Percentiles rank a stretch among this genome's conserved stretches.
phyloP scores from a whole-genome alignment of 257 asterid genomes.

The Striga asiatica region DNA sequence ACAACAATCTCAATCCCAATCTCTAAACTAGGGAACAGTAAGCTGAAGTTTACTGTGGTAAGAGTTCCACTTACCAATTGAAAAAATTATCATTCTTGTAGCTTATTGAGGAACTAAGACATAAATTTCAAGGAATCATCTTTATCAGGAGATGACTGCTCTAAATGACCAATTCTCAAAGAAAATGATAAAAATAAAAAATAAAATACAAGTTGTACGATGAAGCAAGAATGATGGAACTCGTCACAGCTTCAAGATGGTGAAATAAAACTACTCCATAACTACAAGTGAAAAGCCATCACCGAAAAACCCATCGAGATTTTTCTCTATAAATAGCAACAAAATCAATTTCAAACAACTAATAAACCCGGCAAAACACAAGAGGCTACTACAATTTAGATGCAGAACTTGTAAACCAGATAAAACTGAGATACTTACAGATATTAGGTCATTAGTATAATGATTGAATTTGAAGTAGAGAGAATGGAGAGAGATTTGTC shows the following conservation, averaged over 20 bases:
- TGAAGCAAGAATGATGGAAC: no score
- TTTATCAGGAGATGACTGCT: not conserved
- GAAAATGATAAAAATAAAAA: no score
- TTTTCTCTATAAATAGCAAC: constrained; percentile 1
- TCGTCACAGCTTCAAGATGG: no score
- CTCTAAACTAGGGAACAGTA: not conserved
- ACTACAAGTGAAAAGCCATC: constrained; percentile 1
- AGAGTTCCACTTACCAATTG: not conserved
- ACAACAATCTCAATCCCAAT: not conserved
- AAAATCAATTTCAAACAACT: not conserved
- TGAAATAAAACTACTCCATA: no score
- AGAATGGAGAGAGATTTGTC: constrained; percentile 2
- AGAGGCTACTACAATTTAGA: constrained; percentile 7
- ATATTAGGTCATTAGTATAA: constrained; percentile 22
- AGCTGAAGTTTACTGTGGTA: not conserved
- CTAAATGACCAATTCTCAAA: no score
- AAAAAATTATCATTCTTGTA: constrained; percentile 6
- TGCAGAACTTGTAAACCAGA: constrained; percentile 15
- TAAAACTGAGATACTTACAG: constrained; percentile 26
- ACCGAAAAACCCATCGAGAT: constrained; percentile 1
- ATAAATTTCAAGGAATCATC: not conserved
- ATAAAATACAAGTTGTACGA: no score
- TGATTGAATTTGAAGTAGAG: not conserved
- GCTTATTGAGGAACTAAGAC: not conserved
- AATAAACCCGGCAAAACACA: not conserved